Conservation (phyloP, 2,329 filamentous ascomycete genomes). For the Aspergillus texensis region DNA sequence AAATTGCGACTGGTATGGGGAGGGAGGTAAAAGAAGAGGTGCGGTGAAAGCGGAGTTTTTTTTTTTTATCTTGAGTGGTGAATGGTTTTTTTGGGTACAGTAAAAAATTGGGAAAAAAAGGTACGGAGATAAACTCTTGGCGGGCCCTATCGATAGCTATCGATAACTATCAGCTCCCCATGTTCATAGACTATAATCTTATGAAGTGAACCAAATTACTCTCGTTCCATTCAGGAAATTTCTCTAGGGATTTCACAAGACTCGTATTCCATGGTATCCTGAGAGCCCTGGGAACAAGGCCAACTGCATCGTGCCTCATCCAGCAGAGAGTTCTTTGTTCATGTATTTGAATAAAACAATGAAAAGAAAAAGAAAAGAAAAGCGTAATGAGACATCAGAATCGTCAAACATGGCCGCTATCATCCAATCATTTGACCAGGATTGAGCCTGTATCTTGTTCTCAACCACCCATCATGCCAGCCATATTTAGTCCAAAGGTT, state of each 20-base stretch:
- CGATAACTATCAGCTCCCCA: constrained; percentile 9
- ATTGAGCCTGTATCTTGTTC: background rate
- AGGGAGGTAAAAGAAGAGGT: constrained; percentile 27
- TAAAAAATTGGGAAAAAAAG: constrained; percentile 31
- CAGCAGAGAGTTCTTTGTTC: background rate
- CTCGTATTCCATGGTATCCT: background rate
- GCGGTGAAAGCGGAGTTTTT: constrained; percentile 31
- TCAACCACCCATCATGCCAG: background rate
- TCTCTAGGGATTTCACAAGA: background rate
- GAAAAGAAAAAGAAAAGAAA: constrained; percentile 4
- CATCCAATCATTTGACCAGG: constrained; percentile 2
- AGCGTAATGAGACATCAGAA: constrained; percentile 27
- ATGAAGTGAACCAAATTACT: background rate
- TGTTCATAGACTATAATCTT: background rate
- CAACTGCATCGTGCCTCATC: background rate
- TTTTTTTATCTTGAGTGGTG: constrained; percentile 23
- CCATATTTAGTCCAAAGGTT: background rate
- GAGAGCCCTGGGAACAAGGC: background rate
- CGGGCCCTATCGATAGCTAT: constrained; percentile 22
- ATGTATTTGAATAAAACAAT: constrained; percentile 4
- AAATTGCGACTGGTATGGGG: constrained; percentile 21
- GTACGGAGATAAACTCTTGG: constrained; percentile 28
- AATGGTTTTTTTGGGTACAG: constrained; percentile 23
- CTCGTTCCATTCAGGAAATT: background rate
- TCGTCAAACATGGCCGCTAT: constrained; percentile 22